A percentile compares a stretch with the other conserved stretches of the same genome.
phyloP scores from a whole-genome alignment of 2,329 filamentous ascomycete species.

The Apiospora marii region DNA sequence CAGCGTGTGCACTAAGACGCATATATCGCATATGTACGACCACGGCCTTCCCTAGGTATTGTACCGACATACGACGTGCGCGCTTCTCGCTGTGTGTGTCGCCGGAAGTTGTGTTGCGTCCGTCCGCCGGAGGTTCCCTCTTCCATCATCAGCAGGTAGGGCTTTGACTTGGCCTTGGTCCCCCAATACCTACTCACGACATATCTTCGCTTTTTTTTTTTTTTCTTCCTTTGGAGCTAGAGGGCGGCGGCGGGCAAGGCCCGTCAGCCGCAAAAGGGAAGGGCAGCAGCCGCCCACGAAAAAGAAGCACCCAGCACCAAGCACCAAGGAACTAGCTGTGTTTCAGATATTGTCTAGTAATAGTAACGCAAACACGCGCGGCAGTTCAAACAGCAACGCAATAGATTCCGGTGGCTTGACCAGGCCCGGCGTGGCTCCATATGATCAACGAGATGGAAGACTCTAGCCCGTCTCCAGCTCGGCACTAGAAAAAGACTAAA shows the following conservation, averaged over 20 bases:
- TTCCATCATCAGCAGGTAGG: background rate
- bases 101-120: background rate
- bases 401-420: slow-evolving; percentile 17
- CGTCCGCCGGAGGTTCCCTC: background rate
- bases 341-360: slow-evolving; percentile 4
- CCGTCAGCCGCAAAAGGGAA: background rate
- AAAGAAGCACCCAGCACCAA: no score
- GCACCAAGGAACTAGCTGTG: slow-evolving; percentile 1
- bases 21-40: background rate
- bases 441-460: background rate
- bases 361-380: slow-evolving; percentile 16
- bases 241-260: background rate
- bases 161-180: background rate
- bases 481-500: slow-evolving; percentile 6
- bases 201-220: background rate
- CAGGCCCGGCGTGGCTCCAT: slow-evolving; percentile 14
- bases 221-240: background rate
- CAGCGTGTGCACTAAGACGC: background rate
- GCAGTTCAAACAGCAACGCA: slow-evolving; percentile 11
- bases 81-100: slow-evolving; percentile 3
- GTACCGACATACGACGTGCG: background rate
- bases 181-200: background rate
- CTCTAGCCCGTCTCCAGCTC: background rate
- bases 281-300: background rate
- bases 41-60: background rate